Base-by-base conservation (phyloP, 441 rosid genomes). In the Theobroma grandiflorum region DNA sequence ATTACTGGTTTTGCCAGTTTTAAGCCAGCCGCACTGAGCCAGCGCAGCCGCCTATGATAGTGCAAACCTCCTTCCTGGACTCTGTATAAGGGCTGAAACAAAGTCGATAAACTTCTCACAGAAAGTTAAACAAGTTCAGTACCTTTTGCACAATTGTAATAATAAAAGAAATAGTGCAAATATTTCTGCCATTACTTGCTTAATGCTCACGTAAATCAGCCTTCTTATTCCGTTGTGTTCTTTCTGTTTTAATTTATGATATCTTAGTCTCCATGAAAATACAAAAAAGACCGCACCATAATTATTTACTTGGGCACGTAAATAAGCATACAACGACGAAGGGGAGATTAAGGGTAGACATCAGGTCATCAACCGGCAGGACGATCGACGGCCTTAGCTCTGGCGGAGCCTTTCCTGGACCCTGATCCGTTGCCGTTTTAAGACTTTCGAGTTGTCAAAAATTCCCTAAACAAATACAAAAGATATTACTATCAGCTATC, bases 1-100 rank as follows among this genome's bases (percentile, higher is more conserved):
- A 85, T 97, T 35, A 95, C 98, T 0, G 98, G 98, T 49, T n/a
- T 92, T 68, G 95, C 98, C 35, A 91, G 95, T 86, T 91, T 97
- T 87, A 97, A 91, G 84, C 93, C 98, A 11, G 85, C 88, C 59
- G 76, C 75, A 37, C 4, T 35, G 42, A 40, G 74, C 78, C 72
- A 84, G 58, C 88, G 77, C 33, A 96, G 97, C 91, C 98, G 96
- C 78, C 84, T 96, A 22, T 95, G 84, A 88, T 14, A 14, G 35
- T 61, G n/a, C 69, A 38, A 33, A 61, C 43, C 22, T 47, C 42
- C 66, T 77, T 18, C 42, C 40, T 18, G 31, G 12, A 63, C 69
- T n/a, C 1, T 16, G 2, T 40, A 59, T 11, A 1, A 20, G 65
- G 8, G 33, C 40, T 16, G 14, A 15, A 40, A 55, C 38, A n/a